These are phyloP conservation scores for Ustilago trichophora DNA, from an alignment of 1,284 basidiomycete species.

Conservation along the genomic window DNA sequence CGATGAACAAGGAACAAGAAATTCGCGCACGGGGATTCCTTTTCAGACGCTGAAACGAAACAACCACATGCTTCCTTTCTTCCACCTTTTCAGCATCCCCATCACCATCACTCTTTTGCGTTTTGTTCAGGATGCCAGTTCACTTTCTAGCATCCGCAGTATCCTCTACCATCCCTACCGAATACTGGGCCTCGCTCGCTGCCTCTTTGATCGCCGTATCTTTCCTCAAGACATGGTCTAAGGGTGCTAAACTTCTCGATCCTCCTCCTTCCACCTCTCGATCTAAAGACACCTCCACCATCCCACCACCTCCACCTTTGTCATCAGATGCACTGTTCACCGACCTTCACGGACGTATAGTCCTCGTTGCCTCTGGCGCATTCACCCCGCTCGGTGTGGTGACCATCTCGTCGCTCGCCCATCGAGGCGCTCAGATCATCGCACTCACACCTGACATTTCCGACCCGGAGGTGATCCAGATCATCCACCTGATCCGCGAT, in stretches of 20 bases:
- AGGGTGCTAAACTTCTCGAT: slow-evolving; percentile 44
- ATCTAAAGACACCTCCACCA: neutral
- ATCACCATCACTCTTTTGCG: too few species aligned
- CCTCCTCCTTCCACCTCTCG: slow-evolving; percentile 2
- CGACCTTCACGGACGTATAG: slow-evolving; percentile 44
- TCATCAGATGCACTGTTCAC: slow-evolving; percentile 8
- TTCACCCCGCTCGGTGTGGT: slow-evolving; percentile 57
- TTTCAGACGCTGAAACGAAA: too few species aligned
- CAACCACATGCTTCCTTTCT: too few species aligned
- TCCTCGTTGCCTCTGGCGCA: slow-evolving; percentile 51
- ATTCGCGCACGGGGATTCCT: too few species aligned
- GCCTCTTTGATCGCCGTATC: slow-evolving; percentile 23
- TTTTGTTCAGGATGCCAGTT: slow-evolving; percentile 52
- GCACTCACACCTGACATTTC: slow-evolving; percentile 42
- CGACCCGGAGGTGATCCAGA: slow-evolving; percentile 36
- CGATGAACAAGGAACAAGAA: too few species aligned
- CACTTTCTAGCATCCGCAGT: slow-evolving; percentile 39
- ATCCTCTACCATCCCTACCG: slow-evolving; percentile 26
- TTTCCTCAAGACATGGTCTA: slow-evolving; percentile 51
- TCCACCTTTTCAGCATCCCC: too few species aligned
- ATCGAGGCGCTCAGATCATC: slow-evolving; percentile 58
- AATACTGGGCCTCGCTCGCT: slow-evolving; percentile 47
- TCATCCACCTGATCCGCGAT: slow-evolving; percentile 55
- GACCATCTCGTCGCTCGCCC: slow-evolving; percentile 46
- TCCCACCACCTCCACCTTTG: neutral